Base-by-base conservation (phyloP, 2,329 filamentous ascomycete genomes). In the Hypoxylon sp. region DNA sequence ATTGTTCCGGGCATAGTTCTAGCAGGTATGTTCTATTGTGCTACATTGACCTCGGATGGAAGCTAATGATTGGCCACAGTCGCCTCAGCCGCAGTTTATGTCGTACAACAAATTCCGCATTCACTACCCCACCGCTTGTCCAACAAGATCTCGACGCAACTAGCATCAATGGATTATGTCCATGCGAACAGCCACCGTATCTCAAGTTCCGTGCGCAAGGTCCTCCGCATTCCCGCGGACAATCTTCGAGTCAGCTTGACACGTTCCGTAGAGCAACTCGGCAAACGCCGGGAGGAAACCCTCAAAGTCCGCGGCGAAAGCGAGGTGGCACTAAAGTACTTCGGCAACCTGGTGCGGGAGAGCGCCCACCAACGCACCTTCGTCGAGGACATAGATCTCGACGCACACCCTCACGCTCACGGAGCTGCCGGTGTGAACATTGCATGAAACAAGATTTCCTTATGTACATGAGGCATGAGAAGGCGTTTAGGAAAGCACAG, bases 111-210 rank as follows among this genome's bases (percentile, higher is more conserved):
- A 70, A 97, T 99, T 70, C 96, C 96, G 19, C 88, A 91, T 59
- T 96, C 95, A 0, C 89, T 99, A 0, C 96, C 96, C 1, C 91
- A 91, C 58, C 93, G 94, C 10, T 88, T 99, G 5, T 91, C 91
- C 45, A 86, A 86, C 75, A 98, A 98, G 82, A 92, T 99, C 64
- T 91, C 93, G 1, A 84, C 88, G 32, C 93, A 94, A 75, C 89
- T 99, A 38, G 83, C 87, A 6, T 87, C 91, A 17, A 89, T 97
- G 76, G 96, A 99, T 82, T 99, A 98, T 77, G 93, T 96, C 1
- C 96, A 99, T 80, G 82, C 88, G 71, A 99, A 99, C 82, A 89
- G 94, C 48, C 85, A 87, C 17, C 92, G 96, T 59, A 97, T 99
- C 75, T 91, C 93, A 21, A 86, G 89, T 25, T 92, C 97, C 60